phyloP scores from a whole-genome alignment of 108 stramenopile species.

The Skeletonema menzelii region DNA sequence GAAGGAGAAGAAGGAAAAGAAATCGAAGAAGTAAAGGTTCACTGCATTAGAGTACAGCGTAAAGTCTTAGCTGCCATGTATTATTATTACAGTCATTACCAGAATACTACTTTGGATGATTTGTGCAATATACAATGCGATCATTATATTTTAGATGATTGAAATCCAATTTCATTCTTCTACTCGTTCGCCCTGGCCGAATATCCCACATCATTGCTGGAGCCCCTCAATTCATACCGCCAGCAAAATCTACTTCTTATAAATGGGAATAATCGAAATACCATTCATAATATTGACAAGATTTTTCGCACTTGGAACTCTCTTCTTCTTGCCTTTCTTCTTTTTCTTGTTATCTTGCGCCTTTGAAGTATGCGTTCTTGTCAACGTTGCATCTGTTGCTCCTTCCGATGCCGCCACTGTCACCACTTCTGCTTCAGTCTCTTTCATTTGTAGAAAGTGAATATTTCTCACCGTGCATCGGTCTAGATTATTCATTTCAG shows the following conservation, averaged over 20 bases:
- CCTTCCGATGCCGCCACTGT: not conserved
- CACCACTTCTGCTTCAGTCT: not conserved
- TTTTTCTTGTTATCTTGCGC: not conserved
- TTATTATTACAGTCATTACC: not conserved
- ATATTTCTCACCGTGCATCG: constrained; percentile 11
- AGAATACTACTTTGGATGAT: not conserved
- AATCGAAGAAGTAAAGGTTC: constrained; percentile 41
- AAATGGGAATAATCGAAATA: not conserved
- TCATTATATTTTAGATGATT: not conserved
- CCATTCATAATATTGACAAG: not conserved
- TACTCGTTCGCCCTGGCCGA: not conserved
- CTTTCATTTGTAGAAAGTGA: not conserved
- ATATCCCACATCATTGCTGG: too few species aligned
- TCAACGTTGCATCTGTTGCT: not conserved
- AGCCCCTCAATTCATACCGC: not conserved
- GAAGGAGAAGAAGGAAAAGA: constrained; percentile 53
- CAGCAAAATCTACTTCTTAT: not conserved
- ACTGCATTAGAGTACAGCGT: constrained; percentile 5
- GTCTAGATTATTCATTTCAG: not conserved
- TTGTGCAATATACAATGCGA: not conserved
- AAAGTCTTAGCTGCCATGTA: not conserved
- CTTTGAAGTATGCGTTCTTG: not conserved
- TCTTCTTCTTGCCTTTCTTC: constrained; percentile 11
- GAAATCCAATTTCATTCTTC: constrained; percentile 3
- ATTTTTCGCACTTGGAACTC: not conserved